phyloP scores from a whole-genome alignment of 805 yeast genomes.

The Nakazawaea molendinolei region DNA sequence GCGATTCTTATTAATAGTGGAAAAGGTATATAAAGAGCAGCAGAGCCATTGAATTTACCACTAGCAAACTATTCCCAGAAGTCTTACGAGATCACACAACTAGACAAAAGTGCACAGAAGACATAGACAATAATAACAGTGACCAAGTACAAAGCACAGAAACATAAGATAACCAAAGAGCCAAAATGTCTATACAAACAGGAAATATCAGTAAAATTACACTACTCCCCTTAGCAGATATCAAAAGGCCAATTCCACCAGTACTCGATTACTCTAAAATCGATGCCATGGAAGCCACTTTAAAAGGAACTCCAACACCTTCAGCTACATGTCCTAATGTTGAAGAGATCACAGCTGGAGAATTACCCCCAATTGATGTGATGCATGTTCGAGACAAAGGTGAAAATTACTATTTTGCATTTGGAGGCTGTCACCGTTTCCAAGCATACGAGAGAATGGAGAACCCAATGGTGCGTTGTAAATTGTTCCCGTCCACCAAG shows the following conservation, averaged over 20 bases:
- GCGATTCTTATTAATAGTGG: too few species aligned
- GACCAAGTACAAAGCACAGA: background rate
- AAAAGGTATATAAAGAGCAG: too few species aligned
- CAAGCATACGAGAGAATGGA: conserved; percentile 71
- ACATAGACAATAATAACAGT: background rate
- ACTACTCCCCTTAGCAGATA: conserved; percentile 59
- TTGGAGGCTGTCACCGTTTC: conserved; percentile 87
- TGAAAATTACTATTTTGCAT: conserved; percentile 62
- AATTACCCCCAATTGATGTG: conserved; percentile 79
- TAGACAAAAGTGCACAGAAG: background rate
- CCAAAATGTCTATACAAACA: conserved; percentile 64
- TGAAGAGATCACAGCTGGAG: conserved; percentile 47
- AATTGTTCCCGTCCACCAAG: conserved; percentile 69
- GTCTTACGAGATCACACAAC: background rate
- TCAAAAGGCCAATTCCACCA: conserved; percentile 80
- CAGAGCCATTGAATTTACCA: background rate
- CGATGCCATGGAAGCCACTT: conserved; percentile 70
- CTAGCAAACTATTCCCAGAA: too few species aligned
- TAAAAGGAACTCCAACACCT: conserved; percentile 56
- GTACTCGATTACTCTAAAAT: conserved; percentile 71
- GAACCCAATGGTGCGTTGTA: conserved; percentile 53
- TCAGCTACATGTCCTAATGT: conserved; percentile 47
- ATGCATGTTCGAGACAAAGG: conserved; percentile 61
- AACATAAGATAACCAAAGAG: background rate
- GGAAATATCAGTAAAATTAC: conserved; percentile 42